phyloP scores from a whole-genome alignment of 371 early-diverging fungal genomes.

The Sporodiniella umbellata region DNA sequence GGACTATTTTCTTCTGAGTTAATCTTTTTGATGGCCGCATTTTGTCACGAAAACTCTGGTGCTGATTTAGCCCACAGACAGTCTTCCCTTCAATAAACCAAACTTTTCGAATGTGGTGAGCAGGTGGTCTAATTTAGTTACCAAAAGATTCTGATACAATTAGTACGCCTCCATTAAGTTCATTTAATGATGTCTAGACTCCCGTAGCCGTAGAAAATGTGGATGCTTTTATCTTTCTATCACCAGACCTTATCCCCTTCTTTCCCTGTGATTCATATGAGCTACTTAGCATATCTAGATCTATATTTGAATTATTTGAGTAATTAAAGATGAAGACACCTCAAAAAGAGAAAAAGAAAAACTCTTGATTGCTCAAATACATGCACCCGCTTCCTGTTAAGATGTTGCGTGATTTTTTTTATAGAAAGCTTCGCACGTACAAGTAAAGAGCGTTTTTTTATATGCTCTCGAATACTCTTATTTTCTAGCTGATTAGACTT shows the following conservation, averaged over 20 bases:
- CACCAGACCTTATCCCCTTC: background rate
- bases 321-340: too few species aligned
- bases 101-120: slow-evolving; percentile 7
- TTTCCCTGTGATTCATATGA: background rate
- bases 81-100: slow-evolving; percentile 3
- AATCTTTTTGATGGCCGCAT: slow-evolving; percentile 7
- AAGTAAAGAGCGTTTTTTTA: too few species aligned
- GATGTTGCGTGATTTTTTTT: too few species aligned
- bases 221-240: slow-evolving; percentile 1
- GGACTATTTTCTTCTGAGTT: background rate
- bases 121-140: background rate
- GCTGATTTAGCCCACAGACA: slow-evolving; percentile 2
- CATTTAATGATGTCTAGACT: slow-evolving; percentile 1
- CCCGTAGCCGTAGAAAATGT: slow-evolving; percentile 2
- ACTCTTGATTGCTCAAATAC: too few species aligned
- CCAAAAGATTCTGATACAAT: slow-evolving; percentile 16
- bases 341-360: too few species aligned
- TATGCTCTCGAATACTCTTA: too few species aligned
- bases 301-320: slow-evolving; percentile 19
- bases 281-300: slow-evolving; percentile 16
- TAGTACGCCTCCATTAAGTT: slow-evolving; percentile 1
- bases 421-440: too few species aligned
- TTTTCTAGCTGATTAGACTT: too few species aligned
- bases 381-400: too few species aligned
- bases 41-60: background rate